These are phyloP conservation scores for Fusarium sp. DNA, from an alignment of 2,329 filamentous ascomycete species.

Conservation along the genomic window DNA sequence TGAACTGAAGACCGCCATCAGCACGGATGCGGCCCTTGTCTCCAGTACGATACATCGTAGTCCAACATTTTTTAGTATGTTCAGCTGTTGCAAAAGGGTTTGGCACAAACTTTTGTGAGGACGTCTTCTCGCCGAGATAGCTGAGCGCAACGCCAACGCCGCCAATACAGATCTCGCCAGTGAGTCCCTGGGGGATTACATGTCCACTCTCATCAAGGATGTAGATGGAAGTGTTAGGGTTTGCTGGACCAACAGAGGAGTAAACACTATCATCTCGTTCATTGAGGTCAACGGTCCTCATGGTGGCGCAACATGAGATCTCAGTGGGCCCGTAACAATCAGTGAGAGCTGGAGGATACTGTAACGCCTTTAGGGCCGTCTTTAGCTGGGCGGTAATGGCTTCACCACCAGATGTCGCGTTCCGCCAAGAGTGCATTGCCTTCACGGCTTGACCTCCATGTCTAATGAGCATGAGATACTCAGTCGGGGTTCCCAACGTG, in stretches of 20 bases:
- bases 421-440: background rate
- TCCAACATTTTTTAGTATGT: background rate
- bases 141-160: background rate
- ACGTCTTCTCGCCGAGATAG: background rate
- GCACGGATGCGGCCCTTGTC: background rate
- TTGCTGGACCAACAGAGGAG: background rate
- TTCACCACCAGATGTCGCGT: background rate
- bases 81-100: background rate
- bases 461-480: background rate
- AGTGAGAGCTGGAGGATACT: background rate
- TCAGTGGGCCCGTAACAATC: background rate
- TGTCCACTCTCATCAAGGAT: background rate
- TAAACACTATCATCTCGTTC: accelerated
- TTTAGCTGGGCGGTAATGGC: background rate
- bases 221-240: background rate
- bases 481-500: background rate
- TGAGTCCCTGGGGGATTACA: background rate
- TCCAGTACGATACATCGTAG: background rate
- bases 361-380: accelerated
- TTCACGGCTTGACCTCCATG: background rate
- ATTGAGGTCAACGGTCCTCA: background rate
- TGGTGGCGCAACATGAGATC: background rate
- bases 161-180: background rate
- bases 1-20: background rate
- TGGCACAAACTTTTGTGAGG: background rate